phyloP scores from a whole-genome alignment of 495 filamentous ascomycete genomes.

The Neurospora tetraspora region DNA sequence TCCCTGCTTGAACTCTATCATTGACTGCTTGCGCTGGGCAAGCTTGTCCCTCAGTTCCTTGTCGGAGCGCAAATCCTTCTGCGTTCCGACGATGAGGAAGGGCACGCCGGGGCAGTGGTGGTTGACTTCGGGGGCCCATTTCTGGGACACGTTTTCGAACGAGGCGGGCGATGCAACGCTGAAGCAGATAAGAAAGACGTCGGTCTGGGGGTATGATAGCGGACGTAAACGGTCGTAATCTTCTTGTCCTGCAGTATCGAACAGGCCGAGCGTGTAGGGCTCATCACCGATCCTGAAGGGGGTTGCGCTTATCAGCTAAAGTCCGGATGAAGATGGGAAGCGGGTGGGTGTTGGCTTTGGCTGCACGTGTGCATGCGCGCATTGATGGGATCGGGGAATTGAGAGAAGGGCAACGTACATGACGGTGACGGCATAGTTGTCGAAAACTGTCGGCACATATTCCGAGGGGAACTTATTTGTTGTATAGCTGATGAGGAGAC shows the following conservation, averaged over 20 bases:
- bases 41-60: slow-evolving; percentile 82
- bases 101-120: slow-evolving; percentile 98
- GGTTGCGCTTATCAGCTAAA: neutral
- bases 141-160: slow-evolving; percentile 98
- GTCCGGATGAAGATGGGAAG: neutral
- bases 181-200: slow-evolving; percentile 98
- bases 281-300: slow-evolving; percentile 88
- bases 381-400: neutral
- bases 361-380: neutral
- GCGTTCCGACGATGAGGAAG: slow-evolving; percentile 95
- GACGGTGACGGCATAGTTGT: slow-evolving; percentile 98
- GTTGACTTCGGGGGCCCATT: slow-evolving; percentile 98
- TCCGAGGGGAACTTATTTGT: slow-evolving; percentile 99
- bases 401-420: slow-evolving; percentile 59
- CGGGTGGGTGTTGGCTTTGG: too few species aligned
- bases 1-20: slow-evolving; percentile 47
- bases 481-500: slow-evolving; percentile 96
- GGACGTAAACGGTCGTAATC: slow-evolving; percentile 97
- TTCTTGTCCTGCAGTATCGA: slow-evolving; percentile 98
- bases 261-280: slow-evolving; percentile 92
- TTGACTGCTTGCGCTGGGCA: slow-evolving; percentile 67
- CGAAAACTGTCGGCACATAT: slow-evolving; percentile 98
- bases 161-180: slow-evolving; percentile 97
- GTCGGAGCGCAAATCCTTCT: slow-evolving; percentile 93
- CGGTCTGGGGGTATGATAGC: slow-evolving; percentile 94